Conservation (phyloP, 768 basidiomycete genomes). For the Ramaria sp. region DNA sequence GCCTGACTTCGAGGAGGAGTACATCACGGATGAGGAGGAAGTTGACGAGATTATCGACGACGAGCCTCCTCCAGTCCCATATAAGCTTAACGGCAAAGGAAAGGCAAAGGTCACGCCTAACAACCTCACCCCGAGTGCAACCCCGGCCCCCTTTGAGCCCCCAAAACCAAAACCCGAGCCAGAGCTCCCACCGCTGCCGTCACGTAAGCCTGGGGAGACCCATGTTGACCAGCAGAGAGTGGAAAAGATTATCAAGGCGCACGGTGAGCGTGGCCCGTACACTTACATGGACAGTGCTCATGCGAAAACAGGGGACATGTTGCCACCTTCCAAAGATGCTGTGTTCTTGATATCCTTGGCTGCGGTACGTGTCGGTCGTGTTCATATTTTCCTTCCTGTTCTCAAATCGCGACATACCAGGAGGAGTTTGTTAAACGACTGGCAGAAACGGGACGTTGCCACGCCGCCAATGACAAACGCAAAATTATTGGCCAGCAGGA, state of each 20-base stretch:
- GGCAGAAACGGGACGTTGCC: constrained; percentile 54
- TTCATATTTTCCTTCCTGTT: not conserved
- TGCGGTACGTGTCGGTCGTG: constrained; percentile 39
- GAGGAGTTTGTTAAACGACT: constrained; percentile 81
- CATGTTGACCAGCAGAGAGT: constrained; percentile 55
- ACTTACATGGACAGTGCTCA: constrained; percentile 11
- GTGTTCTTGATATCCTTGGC: constrained; percentile 65
- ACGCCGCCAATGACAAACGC: constrained; percentile 49
- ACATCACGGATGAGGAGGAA: constrained; percentile 33
- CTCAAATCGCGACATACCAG: constrained; percentile 26
- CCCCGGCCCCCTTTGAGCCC: not conserved
- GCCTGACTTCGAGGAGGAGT: constrained; percentile 11
- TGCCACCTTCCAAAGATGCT: constrained; percentile 63
- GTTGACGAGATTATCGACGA: constrained; percentile 50
- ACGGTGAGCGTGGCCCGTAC: constrained; percentile 36
- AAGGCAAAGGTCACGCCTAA: constrained; percentile 6
- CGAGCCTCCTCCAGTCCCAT: constrained; percentile 12
- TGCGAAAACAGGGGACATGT: constrained; percentile 37
- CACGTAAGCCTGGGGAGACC: constrained; percentile 51
- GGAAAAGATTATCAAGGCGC: constrained; percentile 71
- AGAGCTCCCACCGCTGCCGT: constrained; percentile 7
- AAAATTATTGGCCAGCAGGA: constrained; percentile 57
- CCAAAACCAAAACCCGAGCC: constrained; percentile 8
- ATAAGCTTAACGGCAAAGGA: constrained; percentile 8
- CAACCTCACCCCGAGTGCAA: constrained; percentile 1